phyloP scores from a whole-genome alignment of 176 grass and related monocot genomes.

The Oropetium thomaeum region DNA sequence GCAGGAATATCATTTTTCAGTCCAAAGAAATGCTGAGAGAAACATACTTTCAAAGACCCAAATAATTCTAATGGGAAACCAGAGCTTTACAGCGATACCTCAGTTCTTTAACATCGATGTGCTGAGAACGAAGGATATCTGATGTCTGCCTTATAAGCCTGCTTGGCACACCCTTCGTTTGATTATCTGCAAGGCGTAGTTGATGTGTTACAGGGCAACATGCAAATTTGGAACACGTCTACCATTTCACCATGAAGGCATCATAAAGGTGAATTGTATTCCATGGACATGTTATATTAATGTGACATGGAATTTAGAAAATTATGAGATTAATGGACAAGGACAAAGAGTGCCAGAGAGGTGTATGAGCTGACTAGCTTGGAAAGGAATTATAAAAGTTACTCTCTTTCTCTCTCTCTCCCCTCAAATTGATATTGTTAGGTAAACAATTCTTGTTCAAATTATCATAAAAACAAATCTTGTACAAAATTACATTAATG shows the following conservation, averaged over 20 bases:
- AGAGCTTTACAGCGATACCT: conserved; percentile 34
- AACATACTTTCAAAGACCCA: not conserved
- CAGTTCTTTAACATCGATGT: conserved; percentile 68
- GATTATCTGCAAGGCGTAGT: conserved; percentile 29
- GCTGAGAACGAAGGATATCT: conserved; percentile 55
- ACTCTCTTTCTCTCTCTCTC: too few relatives aligned
- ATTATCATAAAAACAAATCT: too few relatives aligned
- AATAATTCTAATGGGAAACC: not conserved
- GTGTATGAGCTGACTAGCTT: too few relatives aligned
- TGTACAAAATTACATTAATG: too few relatives aligned
- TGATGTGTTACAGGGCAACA: conserved; percentile 1
- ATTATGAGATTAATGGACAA: too few relatives aligned
- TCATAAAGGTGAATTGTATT: not conserved
- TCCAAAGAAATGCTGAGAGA: not conserved
- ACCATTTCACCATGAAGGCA: not conserved
- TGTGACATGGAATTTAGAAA: too few relatives aligned
- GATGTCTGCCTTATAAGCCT: conserved; percentile 44
- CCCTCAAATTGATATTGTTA: too few relatives aligned
- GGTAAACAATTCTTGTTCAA: too few relatives aligned
- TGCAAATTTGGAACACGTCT: not conserved
- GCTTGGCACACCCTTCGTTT: conserved; percentile 39
- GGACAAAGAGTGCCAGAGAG: too few relatives aligned
- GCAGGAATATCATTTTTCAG: conserved; percentile 13
- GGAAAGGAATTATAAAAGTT: too few relatives aligned
- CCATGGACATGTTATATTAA: too few relatives aligned